Evolutionary conservation across 1,284 basidiomycete genomes (phyloP).

Genomic region (Ganoderma leucocontextum): DNA sequence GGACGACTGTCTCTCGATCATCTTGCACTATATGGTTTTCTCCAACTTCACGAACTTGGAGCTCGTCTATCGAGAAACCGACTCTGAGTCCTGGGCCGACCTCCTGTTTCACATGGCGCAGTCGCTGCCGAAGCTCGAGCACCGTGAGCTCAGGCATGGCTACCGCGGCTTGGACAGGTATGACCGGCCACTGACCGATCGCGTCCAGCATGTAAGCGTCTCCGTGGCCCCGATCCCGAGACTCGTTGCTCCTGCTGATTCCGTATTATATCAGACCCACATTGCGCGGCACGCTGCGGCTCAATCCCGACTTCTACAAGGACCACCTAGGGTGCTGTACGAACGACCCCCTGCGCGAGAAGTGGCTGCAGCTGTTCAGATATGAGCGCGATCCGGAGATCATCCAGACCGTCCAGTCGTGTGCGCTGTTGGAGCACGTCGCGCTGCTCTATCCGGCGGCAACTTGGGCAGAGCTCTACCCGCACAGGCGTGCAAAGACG

Average conservation of each 20-base stretch:
- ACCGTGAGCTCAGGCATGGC: slow-evolving; percentile 13
- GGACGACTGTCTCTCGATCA: neutral
- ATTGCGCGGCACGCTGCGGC: slow-evolving; percentile 1
- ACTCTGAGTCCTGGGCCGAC: neutral
- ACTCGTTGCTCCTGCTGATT: too few relatives aligned
- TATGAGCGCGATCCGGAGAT: neutral
- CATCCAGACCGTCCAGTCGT: neutral
- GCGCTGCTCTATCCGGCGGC: neutral
- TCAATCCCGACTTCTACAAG: neutral
- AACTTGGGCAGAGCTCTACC: neutral
- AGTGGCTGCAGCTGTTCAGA: neutral
- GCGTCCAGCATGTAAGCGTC: slow-evolving; percentile 5
- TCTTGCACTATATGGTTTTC: neutral
- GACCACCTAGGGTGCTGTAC: neutral
- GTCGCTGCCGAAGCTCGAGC: neutral
- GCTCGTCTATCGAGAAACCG: slow-evolving; percentile 9
- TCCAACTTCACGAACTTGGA: slow-evolving; percentile 6
- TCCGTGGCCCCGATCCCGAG: too few relatives aligned
- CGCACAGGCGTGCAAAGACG: neutral
- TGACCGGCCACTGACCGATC: neutral
- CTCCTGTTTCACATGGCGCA: neutral
- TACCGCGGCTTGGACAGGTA: neutral
- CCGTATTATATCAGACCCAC: neutral
- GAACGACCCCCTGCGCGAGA: neutral
- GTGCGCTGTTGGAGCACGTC: neutral